Percentiles rank a stretch among this genome's conserved stretches.
These are phyloP conservation scores for Amoeboaphelidium protococcarum DNA, from an alignment of 371 early-diverging fungal genomes.

Conservation along the genomic window DNA sequence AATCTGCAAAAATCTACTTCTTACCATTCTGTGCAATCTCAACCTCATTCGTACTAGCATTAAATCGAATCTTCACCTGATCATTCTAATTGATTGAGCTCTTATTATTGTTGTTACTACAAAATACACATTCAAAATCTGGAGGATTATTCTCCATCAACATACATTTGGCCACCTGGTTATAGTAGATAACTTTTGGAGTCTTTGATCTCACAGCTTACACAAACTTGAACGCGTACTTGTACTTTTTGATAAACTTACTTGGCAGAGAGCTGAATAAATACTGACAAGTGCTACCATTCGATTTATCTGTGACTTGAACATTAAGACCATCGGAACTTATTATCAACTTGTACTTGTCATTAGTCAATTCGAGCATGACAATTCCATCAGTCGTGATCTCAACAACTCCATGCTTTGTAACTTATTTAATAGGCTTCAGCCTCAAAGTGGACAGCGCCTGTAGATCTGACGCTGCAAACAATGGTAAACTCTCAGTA, in stretches of 20 bases:
- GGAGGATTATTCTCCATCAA: conserved; percentile 29
- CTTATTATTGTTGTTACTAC: not conserved
- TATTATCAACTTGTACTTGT: conserved; percentile 11
- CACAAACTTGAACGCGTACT: conserved; percentile 17
- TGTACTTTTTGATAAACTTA: conserved; percentile 8
- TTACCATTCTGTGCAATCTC: not conserved
- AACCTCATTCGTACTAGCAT: not conserved
- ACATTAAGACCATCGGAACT: too few relatives aligned
- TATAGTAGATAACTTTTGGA: conserved; percentile 5
- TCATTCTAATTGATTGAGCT: not conserved
- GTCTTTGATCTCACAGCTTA: conserved; percentile 9
- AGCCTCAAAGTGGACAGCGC: conserved; percentile 16
- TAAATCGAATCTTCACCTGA: not conserved
- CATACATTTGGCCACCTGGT: conserved; percentile 28
- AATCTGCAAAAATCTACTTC: not conserved
- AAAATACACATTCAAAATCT: conserved; percentile 15
- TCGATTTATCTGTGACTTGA: too few relatives aligned
- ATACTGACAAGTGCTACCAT: conserved; percentile 5
- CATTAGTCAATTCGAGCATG: conserved; percentile 14
- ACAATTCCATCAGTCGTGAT: conserved; percentile 13
- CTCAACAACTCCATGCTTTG: conserved; percentile 17
- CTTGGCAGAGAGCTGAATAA: not conserved
- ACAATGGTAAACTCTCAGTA: too few relatives aligned
- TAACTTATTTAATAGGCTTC: conserved; percentile 18
- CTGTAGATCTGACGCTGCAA: too few relatives aligned